phyloP scores from a whole-genome alignment of 306 rosid genomes.

The Cucumis sativus region DNA sequence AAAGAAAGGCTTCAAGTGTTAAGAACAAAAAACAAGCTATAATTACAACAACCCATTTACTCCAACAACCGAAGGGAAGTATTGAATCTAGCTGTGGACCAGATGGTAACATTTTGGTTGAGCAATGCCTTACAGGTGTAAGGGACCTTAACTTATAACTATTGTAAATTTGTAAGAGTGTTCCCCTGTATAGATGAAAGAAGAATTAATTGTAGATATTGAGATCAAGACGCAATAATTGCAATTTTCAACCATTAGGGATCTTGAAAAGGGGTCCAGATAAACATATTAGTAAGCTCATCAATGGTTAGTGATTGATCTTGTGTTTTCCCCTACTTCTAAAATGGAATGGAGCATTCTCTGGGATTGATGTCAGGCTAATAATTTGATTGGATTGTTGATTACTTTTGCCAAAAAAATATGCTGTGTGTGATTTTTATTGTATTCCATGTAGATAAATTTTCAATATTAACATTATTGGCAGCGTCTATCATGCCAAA shows the following conservation, averaged over 20 bases:
- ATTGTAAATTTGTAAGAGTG: not conserved
- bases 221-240: not conserved
- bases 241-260: not conserved
- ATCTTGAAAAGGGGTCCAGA: not conserved
- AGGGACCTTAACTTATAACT: not conserved
- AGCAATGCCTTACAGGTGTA: not conserved
- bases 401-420: not conserved
- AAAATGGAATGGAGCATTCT: not conserved
- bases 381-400: not conserved
- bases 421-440: not conserved
- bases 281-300: not conserved
- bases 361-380: not conserved
- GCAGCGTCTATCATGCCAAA: not conserved
- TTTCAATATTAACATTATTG: not conserved
- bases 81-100: not conserved
- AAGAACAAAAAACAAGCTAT: not conserved
- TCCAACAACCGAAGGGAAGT: not conserved
- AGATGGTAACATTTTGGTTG: not conserved
- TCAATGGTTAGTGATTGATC: not conserved
- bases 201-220: not conserved
- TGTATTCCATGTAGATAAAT: not conserved
- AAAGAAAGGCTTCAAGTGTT: not conserved
- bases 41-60: not conserved
- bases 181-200: not conserved
- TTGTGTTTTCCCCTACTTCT: not conserved